Percentiles rank a stretch among this genome's conserved stretches.
phyloP scores from a whole-genome alignment of 306 rosid species.

The Quercus bicolor region DNA sequence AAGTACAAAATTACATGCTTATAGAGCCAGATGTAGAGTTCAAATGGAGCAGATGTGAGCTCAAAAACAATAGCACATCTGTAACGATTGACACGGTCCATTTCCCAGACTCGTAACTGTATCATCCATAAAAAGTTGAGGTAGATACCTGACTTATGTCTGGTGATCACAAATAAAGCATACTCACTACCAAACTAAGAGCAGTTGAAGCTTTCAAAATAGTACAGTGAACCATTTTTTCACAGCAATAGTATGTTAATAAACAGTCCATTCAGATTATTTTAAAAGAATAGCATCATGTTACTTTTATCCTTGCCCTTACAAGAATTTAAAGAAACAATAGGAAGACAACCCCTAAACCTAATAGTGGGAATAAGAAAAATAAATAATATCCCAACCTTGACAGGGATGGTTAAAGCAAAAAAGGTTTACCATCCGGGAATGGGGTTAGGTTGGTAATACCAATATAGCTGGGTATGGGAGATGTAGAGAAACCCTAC shows the following conservation, averaged over 20 bases:
- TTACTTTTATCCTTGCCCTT: background rate
- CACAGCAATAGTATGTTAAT: no score
- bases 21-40: background rate
- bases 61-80: conserved; percentile 29
- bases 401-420: conserved; percentile 31
- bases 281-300: no score
- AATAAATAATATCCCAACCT: conserved; percentile 29
- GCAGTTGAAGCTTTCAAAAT: no score
- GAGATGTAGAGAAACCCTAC: conserved; percentile 30
- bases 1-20: background rate
- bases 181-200: no score
- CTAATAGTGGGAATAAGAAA: background rate
- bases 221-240: no score
- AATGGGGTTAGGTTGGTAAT: conserved; percentile 27
- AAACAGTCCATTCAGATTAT: no score
- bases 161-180: no score
- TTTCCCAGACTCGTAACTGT: conserved; percentile 43
- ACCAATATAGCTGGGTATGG: conserved; percentile 43
- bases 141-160: conserved; percentile 47
- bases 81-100: conserved; percentile 36
- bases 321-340: background rate
- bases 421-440: conserved; percentile 17
- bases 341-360: background rate
- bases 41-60: conserved; percentile 46
- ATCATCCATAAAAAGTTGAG: conserved; percentile 21